Evolutionary conservation across 441 rosid genomes (phyloP), one percentile per base, ranked within the genome.

Genomic region (Viola pubescens): DNA sequence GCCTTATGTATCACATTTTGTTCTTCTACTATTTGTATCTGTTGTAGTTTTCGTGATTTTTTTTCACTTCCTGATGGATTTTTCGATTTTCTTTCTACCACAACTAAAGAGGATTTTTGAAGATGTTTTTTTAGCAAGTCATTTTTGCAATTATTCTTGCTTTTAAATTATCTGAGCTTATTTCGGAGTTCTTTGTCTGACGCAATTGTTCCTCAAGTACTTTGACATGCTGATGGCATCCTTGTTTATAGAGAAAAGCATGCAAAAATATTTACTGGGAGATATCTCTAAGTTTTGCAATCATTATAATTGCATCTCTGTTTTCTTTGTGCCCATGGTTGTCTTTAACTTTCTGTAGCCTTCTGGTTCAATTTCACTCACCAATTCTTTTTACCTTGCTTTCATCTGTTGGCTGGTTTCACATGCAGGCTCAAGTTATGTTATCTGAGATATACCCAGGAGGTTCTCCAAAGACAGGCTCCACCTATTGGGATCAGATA

Each of bases 401-500:
- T 55, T 53, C 37, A 53, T 43, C 39, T 61, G 26, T 52, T 34
- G 4, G 12, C 47, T 52, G 51, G 42, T 49, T 43, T 52, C 51
- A 44, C 72, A 38, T 63, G 69, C 89, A 85, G 98, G 94, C 99
- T 71, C 94, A 91, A 77, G 79, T 79, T 60, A 76, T 91, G 88
- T 73, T 94, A 69, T 83, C 99, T 56, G 97, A 94, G 81, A 88
- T 94, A 75, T 94, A 87, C 82, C 99, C 99, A n/a, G 99, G 99
- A 78, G 90, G 90, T 73, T 79, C 90, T 76, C 97, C 99, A 42
- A 94, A 80, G 71, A 69, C 19, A 65, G 97, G 97, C 16, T 81
- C 87, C 69, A 84, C 87, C 59, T 74, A 91, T 70, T 94, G 97
- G 98, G 95, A 88, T 75, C 99, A 85, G 81, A 88, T 91, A 76